A percentile compares a stretch with the other conserved stretches of the same genome.
phyloP scores from a whole-genome alignment of 2,329 filamentous ascomycete genomes.

The Pyricularia pennisetigena region DNA sequence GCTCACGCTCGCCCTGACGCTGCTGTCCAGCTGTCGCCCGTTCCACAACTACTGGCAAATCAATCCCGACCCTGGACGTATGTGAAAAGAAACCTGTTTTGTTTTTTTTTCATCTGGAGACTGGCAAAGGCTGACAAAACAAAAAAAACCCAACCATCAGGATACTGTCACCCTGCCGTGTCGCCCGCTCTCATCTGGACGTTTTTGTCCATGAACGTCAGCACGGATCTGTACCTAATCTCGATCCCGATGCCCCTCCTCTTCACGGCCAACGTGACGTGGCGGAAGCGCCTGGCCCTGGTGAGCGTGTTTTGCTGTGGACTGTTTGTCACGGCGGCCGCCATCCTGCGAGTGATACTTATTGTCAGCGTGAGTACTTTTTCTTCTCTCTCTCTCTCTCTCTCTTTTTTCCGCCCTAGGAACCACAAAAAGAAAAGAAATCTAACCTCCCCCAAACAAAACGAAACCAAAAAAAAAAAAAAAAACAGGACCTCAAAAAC shows the following conservation, averaged over 20 bases:
- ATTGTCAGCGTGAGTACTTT: constrained; percentile 27
- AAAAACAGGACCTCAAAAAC: constrained; percentile 20
- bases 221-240: constrained; percentile 29
- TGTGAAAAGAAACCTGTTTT: constrained; percentile 6
- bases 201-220: constrained; percentile 25
- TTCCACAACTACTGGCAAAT: constrained; percentile 31
- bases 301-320: constrained; percentile 45
- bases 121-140: neutral
- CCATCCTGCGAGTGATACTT: constrained; percentile 41
- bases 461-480: neutral
- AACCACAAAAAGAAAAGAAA: neutral
- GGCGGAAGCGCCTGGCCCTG: constrained; percentile 39
- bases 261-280: constrained; percentile 37
- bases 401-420: too few relatives aligned
- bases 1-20: constrained; percentile 20
- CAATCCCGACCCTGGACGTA: constrained; percentile 29
- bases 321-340: constrained; percentile 43
- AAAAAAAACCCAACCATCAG: constrained; percentile 10
- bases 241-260: constrained; percentile 37
- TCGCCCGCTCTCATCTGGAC: constrained; percentile 27
- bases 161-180: constrained; percentile 26
- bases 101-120: too few relatives aligned
- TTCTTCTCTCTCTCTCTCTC: too few relatives aligned
- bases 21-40: constrained; percentile 24
- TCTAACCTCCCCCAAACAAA: neutral